Conservation (phyloP, 116 monocot species). For the Zostera marina region DNA sequence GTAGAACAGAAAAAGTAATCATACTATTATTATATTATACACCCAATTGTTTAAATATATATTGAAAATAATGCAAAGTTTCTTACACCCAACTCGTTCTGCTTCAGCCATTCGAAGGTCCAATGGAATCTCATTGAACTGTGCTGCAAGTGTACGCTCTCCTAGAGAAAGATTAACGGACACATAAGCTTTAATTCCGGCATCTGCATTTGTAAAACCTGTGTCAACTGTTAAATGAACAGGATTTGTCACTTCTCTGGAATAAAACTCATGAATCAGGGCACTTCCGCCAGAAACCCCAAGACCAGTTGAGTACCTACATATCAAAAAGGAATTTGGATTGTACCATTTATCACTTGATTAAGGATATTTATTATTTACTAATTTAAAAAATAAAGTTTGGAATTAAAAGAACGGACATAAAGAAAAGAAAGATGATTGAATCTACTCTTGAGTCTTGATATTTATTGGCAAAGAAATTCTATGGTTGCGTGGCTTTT, state of each 20-base stretch:
- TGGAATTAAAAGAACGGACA: too few relatives aligned
- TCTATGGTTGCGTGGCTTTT: too few relatives aligned
- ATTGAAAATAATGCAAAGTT: not conserved
- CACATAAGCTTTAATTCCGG: constrained; percentile 84
- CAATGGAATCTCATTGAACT: constrained; percentile 88
- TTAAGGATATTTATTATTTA: too few relatives aligned
- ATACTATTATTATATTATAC: too few relatives aligned
- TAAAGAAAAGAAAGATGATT: too few relatives aligned
- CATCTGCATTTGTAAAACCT: constrained; percentile 68
- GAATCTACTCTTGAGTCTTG: too few relatives aligned
- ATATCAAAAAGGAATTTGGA: not conserved
- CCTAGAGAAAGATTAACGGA: constrained; percentile 70
- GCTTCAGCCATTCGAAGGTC: constrained; percentile 84
- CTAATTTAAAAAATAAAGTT: too few relatives aligned
- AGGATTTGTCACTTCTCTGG: constrained; percentile 65
- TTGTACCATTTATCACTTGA: too few relatives aligned
- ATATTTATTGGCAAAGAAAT: too few relatives aligned
- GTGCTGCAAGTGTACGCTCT: constrained; percentile 74
- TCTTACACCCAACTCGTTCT: constrained; percentile 78
- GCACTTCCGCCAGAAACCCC: constrained; percentile 87
- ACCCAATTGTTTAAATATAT: not conserved
- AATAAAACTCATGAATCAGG: constrained; percentile 89
- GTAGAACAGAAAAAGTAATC: too few relatives aligned
- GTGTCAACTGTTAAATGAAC: constrained; percentile 93
- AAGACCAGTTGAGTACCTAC: constrained; percentile 89